Conservation (phyloP, 1,284 basidiomycete species). For the Melanopsichium pennsylvanicum region DNA sequence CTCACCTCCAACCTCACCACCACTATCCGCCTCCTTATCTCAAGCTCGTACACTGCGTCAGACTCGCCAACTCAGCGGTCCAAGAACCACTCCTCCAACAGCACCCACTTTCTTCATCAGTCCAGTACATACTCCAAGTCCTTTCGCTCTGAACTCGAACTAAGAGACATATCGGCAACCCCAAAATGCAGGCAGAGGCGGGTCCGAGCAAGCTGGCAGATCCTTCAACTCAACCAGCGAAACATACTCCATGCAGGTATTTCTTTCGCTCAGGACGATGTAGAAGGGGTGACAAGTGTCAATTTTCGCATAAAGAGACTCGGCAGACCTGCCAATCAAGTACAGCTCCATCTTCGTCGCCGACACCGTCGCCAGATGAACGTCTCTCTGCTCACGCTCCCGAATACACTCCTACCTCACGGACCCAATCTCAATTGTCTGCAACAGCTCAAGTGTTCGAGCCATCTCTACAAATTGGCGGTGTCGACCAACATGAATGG, state of each 20-base stretch:
- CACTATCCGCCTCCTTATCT: too few species aligned
- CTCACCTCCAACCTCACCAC: too few species aligned
- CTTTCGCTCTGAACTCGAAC: too few species aligned
- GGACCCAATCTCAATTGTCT: slow-evolving; percentile 1
- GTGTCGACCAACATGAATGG: slow-evolving; percentile 8
- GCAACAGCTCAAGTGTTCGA: slow-evolving; percentile 16
- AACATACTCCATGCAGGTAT: slow-evolving; percentile 23
- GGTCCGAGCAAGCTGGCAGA: neutral
- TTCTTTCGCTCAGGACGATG: slow-evolving; percentile 35
- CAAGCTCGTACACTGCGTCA: too few species aligned
- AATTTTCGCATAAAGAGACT: slow-evolving; percentile 21
- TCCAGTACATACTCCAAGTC: too few species aligned
- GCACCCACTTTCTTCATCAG: too few species aligned
- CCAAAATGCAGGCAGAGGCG: slow-evolving; percentile 16
- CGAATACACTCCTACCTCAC: slow-evolving; percentile 4
- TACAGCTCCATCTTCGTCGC: neutral
- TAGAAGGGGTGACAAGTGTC: slow-evolving; percentile 26
- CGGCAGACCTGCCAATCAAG: neutral
- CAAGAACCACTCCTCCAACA: too few species aligned
- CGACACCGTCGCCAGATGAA: neutral
- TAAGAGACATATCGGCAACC: neutral
- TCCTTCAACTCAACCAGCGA: neutral
- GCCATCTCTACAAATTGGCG: neutral
- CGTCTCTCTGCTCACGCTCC: slow-evolving; percentile 9
- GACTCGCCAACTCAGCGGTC: too few species aligned